Evolutionary conservation across 2,329 filamentous ascomycete genomes (phyloP).

Genomic region (Teratosphaeria zuluensis): DNA sequence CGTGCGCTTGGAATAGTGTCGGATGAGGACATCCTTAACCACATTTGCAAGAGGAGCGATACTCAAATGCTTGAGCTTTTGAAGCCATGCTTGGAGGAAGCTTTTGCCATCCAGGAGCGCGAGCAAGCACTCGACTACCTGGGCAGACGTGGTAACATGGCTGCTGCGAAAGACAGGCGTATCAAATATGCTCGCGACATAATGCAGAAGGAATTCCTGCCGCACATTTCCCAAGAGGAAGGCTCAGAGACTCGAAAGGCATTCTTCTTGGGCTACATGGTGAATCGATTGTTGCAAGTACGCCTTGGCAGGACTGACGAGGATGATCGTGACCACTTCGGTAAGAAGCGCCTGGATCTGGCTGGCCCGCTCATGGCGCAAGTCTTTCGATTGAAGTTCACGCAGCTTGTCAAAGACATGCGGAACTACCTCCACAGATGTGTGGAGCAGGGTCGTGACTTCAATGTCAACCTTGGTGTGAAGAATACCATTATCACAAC

Average conservation of each 20-base stretch:
- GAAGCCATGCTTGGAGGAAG: slow-evolving; percentile 93
- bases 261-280: slow-evolving; percentile 98
- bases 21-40: slow-evolving; percentile 94
- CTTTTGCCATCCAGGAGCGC: slow-evolving; percentile 89
- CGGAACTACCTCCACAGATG: slow-evolving; percentile 85
- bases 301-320: slow-evolving; percentile 86
- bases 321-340: slow-evolving; percentile 97
- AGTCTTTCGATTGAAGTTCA: slow-evolving; percentile 84
- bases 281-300: slow-evolving; percentile 88
- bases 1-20: slow-evolving; percentile 91
- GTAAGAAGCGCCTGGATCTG: slow-evolving; percentile 94
- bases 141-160: slow-evolving; percentile 75
- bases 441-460: slow-evolving; percentile 79
- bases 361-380: slow-evolving; percentile 92
- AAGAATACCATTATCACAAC: slow-evolving; percentile 87
- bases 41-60: slow-evolving; percentile 91
- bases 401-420: slow-evolving; percentile 83
- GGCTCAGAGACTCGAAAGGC: slow-evolving; percentile 93
- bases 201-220: slow-evolving; percentile 90
- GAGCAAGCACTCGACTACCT: slow-evolving; percentile 94
- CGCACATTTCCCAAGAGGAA: slow-evolving; percentile 90
- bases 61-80: slow-evolving; percentile 97
- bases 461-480: slow-evolving; percentile 82
- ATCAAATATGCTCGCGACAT: slow-evolving; percentile 88
- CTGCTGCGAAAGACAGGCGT: slow-evolving; percentile 74